These are phyloP conservation scores for Leccinum sublutescens DNA, from an alignment of 768 basidiomycete species.

Conservation along the genomic window DNA sequence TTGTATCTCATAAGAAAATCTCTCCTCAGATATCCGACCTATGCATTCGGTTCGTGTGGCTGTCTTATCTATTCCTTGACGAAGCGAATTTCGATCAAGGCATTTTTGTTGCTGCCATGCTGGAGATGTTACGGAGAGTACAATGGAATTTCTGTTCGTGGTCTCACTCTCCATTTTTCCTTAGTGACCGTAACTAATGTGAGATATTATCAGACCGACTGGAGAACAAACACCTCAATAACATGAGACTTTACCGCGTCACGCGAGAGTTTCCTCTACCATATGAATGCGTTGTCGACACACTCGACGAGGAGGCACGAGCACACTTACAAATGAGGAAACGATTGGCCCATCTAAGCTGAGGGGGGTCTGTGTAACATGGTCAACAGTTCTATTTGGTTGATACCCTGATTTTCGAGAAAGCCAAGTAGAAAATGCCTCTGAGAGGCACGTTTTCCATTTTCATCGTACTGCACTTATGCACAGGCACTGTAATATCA, in stretches of 20 bases:
- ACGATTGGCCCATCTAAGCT: conserved; percentile 22
- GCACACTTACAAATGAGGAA: conserved; percentile 10
- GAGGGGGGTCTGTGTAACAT: neutral
- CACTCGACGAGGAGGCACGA: conserved; percentile 40
- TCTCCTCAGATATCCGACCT: conserved; percentile 63
- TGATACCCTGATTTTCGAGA: too few species aligned
- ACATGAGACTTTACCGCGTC: conserved; percentile 88
- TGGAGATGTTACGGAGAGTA: conserved; percentile 79
- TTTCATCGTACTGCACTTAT: neutral
- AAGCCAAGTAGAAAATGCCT: neutral
- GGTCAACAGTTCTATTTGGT: neutral
- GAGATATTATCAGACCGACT: conserved; percentile 58
- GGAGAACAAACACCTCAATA: conserved; percentile 92
- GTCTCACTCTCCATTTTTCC: neutral
- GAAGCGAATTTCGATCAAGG: conserved; percentile 52
- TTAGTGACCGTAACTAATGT: too few species aligned
- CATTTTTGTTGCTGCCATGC: conserved; percentile 62
- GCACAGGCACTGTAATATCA: neutral
- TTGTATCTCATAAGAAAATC: neutral
- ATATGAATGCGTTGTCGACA: conserved; percentile 51
- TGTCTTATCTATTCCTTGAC: conserved; percentile 64
- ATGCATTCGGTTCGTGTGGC: conserved; percentile 78
- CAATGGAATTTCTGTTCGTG: conserved; percentile 90
- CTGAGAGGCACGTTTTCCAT: neutral
- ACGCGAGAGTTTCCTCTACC: conserved; percentile 84